Evolutionary conservation across 2,329 filamentous ascomycete genomes (phyloP).

Genomic region (Trichophyton verrucosum): DNA sequence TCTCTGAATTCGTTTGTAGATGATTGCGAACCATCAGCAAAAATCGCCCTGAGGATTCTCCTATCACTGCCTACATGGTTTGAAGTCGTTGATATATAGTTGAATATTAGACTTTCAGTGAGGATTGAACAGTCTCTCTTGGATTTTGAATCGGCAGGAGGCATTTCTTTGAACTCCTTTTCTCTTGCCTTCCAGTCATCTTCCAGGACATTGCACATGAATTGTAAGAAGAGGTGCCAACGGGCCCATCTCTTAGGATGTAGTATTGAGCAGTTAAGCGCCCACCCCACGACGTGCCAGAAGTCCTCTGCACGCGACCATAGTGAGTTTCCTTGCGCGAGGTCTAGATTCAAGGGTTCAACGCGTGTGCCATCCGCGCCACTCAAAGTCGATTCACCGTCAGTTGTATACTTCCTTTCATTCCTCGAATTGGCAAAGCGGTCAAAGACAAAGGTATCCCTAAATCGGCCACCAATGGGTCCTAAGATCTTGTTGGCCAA

Average conservation of each 20-base stretch:
- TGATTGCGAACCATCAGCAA: slow-evolving; percentile 31
- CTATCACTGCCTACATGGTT: slow-evolving; percentile 25
- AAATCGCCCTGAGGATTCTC: slow-evolving; percentile 35
- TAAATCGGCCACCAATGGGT: slow-evolving; percentile 56
- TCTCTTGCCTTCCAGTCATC: slow-evolving; percentile 32
- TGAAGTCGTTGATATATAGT: slow-evolving; percentile 27
- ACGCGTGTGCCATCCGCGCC: not conserved
- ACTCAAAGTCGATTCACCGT: slow-evolving; percentile 15
- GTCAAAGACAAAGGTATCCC: slow-evolving; percentile 59
- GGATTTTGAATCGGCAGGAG: not conserved
- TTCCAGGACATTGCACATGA: slow-evolving; percentile 44
- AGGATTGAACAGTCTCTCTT: slow-evolving; percentile 12
- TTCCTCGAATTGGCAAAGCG: slow-evolving; percentile 25
- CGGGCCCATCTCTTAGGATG: slow-evolving; percentile 64
- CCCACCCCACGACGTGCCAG: slow-evolving; percentile 83
- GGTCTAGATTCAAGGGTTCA: slow-evolving; percentile 40
- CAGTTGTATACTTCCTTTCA: slow-evolving; percentile 18
- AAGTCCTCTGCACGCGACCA: slow-evolving; percentile 74
- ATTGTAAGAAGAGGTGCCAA: slow-evolving; percentile 70
- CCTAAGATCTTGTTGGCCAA: slow-evolving; percentile 54
- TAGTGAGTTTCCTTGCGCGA: slow-evolving; percentile 54
- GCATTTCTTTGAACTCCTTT: slow-evolving; percentile 12
- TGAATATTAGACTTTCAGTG: slow-evolving; percentile 32
- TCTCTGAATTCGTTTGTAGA: slow-evolving; percentile 33
- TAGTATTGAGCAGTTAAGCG: slow-evolving; percentile 72